These are phyloP conservation scores for Pichia thaimueangensis DNA, from an alignment of 805 yeast species.

Conservation along the genomic window DNA sequence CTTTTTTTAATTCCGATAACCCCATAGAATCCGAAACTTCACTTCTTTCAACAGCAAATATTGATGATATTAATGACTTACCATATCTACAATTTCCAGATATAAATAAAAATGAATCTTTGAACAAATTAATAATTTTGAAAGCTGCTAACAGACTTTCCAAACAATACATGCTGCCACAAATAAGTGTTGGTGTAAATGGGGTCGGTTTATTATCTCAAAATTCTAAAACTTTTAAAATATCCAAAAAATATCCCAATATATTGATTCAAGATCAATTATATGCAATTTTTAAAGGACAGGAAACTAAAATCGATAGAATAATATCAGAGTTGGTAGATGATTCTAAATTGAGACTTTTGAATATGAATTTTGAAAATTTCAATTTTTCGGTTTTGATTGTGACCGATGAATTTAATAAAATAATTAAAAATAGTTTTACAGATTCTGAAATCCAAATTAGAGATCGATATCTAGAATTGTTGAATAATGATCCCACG, in stretches of 20 bases:
- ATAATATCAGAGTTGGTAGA: not conserved
- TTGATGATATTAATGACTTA: too few species aligned
- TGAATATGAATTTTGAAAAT: constrained; percentile 5
- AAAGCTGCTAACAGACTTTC: constrained; percentile 1
- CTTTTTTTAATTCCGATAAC: constrained; percentile 3
- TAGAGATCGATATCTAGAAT: not conserved
- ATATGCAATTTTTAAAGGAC: constrained; percentile 2
- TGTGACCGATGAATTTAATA: not conserved
- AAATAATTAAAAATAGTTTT: not conserved
- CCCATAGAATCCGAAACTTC: not conserved
- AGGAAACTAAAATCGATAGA: constrained; percentile 5
- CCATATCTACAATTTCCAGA: too few species aligned
- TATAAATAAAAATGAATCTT: too few species aligned
- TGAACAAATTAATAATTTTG: not conserved
- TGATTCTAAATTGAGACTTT: not conserved
- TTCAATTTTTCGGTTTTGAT: constrained; percentile 4
- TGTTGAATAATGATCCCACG: not conserved
- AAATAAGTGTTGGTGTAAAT: not conserved
- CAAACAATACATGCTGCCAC: constrained; percentile 2
- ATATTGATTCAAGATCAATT: constrained; percentile 7
- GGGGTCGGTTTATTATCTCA: constrained; percentile 2
- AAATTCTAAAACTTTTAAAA: constrained; percentile 7
- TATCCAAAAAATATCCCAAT: constrained; percentile 8
- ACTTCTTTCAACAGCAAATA: too few species aligned
- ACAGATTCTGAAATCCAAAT: not conserved